Base-by-base conservation (phyloP, 768 basidiomycete species). In the Asterophora parasitica region DNA sequence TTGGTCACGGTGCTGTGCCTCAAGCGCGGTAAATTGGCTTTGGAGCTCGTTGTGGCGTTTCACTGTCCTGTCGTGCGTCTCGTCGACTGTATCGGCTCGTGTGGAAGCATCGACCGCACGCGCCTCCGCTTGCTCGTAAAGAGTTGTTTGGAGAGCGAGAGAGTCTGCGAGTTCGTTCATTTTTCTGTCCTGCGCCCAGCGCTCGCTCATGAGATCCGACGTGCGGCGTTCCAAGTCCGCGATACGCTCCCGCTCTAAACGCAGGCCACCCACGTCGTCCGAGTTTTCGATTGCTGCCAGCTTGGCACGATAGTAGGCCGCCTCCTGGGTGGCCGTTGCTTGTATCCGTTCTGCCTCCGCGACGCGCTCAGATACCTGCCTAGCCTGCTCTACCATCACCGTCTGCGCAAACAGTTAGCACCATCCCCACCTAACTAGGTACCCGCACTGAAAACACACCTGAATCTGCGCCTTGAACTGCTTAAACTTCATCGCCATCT, bases 301-400 rank as follows among this genome's bases (percentile, higher is more conserved):
- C 68, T 98, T 97, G 39, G 94, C 90, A 42, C 94, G 90, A 63
- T 93, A 96, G 69, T 88, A 97, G 1, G 93, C 91, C 2, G 94
- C 88, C 66, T 99, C 96, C 65, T 98, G 91, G 7, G 88, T 68
- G 1, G 96, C 96, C 35, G 79, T 83, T 6, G 75, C 64, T 52
- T 86, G 85, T 53, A 82, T 67, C 42, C 87, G 80, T 53, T 94
- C 91, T 0, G 89, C 86, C 44, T 92, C 88, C 3, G 80, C 74
- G 8, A 96, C 65, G 33, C 82, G 83, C 35, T 89, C 84, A 2
- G 92, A 91, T 2, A 85, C 79, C 43, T 76, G 75, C 37, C 76
- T 81, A 1, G 89, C 87, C 64, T 95, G 91, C 44, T 82, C 83
- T 11, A 77, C 73, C 59, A 93, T 72, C 30, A 76, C 72, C n/a